Evolutionary conservation across 1,284 basidiomycete species (phyloP).

Genomic region (Moesziomyces globuligerus): DNA sequence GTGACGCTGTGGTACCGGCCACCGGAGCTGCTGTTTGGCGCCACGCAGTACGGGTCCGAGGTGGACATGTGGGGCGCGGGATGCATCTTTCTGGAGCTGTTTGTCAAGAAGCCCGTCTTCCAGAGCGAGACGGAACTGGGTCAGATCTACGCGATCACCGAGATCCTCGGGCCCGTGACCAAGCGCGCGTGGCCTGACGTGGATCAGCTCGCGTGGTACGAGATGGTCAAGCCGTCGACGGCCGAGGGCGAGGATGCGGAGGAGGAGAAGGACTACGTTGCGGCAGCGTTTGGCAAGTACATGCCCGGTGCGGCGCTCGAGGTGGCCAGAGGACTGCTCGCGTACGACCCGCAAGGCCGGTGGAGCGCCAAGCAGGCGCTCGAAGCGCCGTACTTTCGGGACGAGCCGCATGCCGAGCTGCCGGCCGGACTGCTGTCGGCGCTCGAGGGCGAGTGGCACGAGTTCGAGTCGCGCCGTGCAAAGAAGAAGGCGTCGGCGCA

Average conservation of each 20-base stretch:
- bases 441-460: conserved; percentile 93
- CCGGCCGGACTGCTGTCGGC: conserved; percentile 72
- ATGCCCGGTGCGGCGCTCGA: conserved; percentile 75
- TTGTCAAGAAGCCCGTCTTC: conserved; percentile 91
- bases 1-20: conserved; percentile 99
- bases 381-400: conserved; percentile 80
- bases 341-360: conserved; percentile 84
- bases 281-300: conserved; percentile 17
- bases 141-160: conserved; percentile 91
- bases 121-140: conserved; percentile 97
- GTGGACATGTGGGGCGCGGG: conserved; percentile 99
- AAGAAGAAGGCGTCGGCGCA: conserved; percentile 37
- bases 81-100: conserved; percentile 98
- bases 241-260: conserved; percentile 68
- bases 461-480: conserved; percentile 73
- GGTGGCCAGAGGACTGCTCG: conserved; percentile 81
- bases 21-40: conserved; percentile 93
- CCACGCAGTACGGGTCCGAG: conserved; percentile 94
- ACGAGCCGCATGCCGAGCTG: conserved; percentile 79
- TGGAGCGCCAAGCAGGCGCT: conserved; percentile 83
- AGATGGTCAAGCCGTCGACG: conserved; percentile 85
- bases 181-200: conserved; percentile 84
- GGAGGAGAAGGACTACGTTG: conserved; percentile 76
- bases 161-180: conserved; percentile 87
- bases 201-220: conserved; percentile 92